Base-by-base conservation (phyloP, 805 yeast genomes). In the Yamadazyma kitorensis region DNA sequence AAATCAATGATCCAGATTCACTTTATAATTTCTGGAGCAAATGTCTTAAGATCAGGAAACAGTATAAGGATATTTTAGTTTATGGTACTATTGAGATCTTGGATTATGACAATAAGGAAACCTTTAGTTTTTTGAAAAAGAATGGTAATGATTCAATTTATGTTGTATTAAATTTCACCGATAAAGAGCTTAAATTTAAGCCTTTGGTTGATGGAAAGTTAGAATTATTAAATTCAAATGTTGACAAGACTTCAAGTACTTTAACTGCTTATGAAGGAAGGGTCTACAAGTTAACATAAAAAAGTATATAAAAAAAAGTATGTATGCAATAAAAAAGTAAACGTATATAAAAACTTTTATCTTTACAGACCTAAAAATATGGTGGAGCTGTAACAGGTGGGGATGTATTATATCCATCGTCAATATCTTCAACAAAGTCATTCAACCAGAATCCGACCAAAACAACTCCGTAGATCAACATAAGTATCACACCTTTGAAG, bases 401-500 rank as follows among this genome's bases (percentile, higher is more conserved):
- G 11, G 37, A 37, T 16, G 27, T 17, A 12, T 31, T 24, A 22
- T 52, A 52, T 2, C 53, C 59, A 41, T 54, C 66, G 28, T 60
- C 57, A 17, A 67, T 41, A 6, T 37, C 47, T 23, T 53, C 68
- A 17, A 66, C 60, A 28, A 54, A 49, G 42, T 64, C 70, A 40
- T 67, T 76, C 46, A 83, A 78, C 67, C 78, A 88, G 59, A 91
- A 89, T 0, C 98, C 98, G 31, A 78, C 64, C 36, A 86, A 64
- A 7, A 86, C 78, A 21, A 86, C 86, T 23, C 78, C 51, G 54
- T 91, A 91, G 20, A 86, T 72, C 43, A 93, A 72, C 9, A 91
- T 77, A 54, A 91, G 64, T 45, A 93, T 86, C 11, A 89, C 81
- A 2, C 98, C 98, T 58, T 93, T 93, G 72, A 93, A 91, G 57